phyloP scores from a whole-genome alignment of 768 basidiomycete species.

The Megacollybia marginata region DNA sequence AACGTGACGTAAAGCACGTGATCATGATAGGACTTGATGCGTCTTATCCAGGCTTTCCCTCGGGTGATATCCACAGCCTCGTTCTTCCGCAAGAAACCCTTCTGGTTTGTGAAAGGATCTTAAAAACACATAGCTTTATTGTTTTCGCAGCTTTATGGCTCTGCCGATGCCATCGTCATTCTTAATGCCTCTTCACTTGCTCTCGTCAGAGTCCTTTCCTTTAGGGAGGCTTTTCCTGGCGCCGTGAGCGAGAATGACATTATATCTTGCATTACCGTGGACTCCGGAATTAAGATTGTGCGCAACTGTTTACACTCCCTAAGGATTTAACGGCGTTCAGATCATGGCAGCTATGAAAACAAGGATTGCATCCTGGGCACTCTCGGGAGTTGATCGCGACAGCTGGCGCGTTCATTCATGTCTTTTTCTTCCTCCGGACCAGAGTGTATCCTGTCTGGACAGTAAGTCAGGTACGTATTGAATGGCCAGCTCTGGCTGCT shows the following conservation, averaged over 20 bases:
- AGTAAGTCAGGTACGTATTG: constrained; percentile 59
- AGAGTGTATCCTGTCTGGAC: constrained; percentile 55
- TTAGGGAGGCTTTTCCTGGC: constrained; percentile 79
- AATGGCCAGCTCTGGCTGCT: constrained; percentile 12
- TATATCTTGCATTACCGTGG: constrained; percentile 61
- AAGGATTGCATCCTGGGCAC: constrained; percentile 72
- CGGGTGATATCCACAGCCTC: constrained; percentile 49
- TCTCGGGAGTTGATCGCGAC: constrained; percentile 55
- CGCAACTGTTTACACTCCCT: constrained; percentile 21
- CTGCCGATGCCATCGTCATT: constrained; percentile 61
- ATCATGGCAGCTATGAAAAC: constrained; percentile 65
- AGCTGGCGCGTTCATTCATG: constrained; percentile 81
- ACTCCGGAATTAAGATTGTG: constrained; percentile 77
- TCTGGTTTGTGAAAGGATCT: constrained; percentile 38
- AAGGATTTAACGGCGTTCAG: constrained; percentile 27
- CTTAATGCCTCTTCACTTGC: constrained; percentile 62
- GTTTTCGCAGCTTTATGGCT: constrained; percentile 56
- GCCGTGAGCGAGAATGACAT: constrained; percentile 30
- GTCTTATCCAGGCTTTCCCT: constrained; percentile 45
- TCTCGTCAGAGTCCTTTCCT: constrained; percentile 64
- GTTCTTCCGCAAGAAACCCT: constrained; percentile 46
- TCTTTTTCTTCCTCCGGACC: constrained; percentile 50
- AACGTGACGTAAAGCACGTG: no score
- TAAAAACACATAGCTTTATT: constrained; percentile 1
- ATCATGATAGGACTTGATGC: constrained; percentile 40